Evolutionary conservation across 2,329 filamentous ascomycete genomes (phyloP), one percentile per base, ranked within the genome.

Genomic region (Escovopsis sp.): DNA sequence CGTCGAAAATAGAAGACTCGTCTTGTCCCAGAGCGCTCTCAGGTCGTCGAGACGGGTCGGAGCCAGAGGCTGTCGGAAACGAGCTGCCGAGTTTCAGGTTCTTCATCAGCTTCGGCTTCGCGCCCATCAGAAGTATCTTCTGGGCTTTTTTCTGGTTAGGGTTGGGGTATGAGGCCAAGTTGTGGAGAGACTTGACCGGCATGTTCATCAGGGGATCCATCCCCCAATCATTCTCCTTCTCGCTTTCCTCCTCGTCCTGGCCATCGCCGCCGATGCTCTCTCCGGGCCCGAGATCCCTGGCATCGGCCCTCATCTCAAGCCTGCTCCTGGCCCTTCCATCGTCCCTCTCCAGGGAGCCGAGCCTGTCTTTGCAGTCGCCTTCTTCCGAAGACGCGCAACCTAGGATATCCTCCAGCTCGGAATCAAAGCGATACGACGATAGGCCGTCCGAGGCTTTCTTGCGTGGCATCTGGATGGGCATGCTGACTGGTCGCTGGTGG

Each of bases 111-210:
- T 45, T 50, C 20, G 50, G 43, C 48, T 52, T 58, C 33, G 50
- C 45, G 38, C 57, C 55, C 13, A 56, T 53, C 41, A 57, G 54
- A 44, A 74, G 63, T 14, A 62, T 57, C 48, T 60, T 66, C 55
- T 67, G 68, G 44, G 72, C 72, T 35, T 56, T 58, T 53, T 67
- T 67, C 53, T 73, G 72, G 52, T 61, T 67, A 7, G 70, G 71
- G 47, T 76, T 76, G 5, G 66, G 61, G 48, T 74, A 75, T 2
- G 71, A 74, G 13, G 71, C 71, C 48, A 75, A 52, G 48, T 68
- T 74, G 33, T 67, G 65, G 16, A 74, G 59, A 27, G 63, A 67
- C 49, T 72, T 71, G 50, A 67, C 61, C 11, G 61, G 57, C 46
- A 64, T 58, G 37, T 56, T 64, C 44, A 60, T 55, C 39, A 65